These are phyloP conservation scores for Steccherinum ochraceum DNA, from an alignment of 768 basidiomycete genomes.

Conservation along the genomic window DNA sequence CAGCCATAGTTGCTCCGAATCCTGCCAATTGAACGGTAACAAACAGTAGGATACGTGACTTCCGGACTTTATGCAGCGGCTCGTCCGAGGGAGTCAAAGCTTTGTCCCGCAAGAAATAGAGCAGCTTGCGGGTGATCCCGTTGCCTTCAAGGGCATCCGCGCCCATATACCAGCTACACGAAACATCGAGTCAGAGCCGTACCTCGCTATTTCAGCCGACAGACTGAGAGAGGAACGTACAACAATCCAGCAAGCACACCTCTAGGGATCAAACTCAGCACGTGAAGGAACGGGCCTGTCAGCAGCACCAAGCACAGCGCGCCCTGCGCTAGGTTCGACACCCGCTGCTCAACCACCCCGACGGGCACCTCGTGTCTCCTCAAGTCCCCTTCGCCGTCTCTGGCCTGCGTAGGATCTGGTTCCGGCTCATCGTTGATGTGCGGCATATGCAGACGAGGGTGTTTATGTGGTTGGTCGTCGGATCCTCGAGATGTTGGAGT, in stretches of 20 bases:
- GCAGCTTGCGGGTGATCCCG: conserved; percentile 75
- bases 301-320: conserved; percentile 73
- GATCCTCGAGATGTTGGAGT: conserved; percentile 4
- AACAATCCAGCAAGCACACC: conserved; percentile 83
- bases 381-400: conserved; percentile 17
- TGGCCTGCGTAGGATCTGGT: conserved; percentile 19
- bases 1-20: conserved; percentile 84
- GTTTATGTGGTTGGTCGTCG: conserved; percentile 5
- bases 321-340: conserved; percentile 86
- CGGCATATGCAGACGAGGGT: conserved; percentile 4
- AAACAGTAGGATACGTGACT: conserved; percentile 67
- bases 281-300: conserved; percentile 74
- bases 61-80: conserved; percentile 72
- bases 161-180: conserved; percentile 84
- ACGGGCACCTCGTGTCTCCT: conserved; percentile 47
- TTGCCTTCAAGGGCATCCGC: conserved; percentile 73
- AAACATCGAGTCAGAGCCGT: not conserved
- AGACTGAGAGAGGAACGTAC: conserved; percentile 31
- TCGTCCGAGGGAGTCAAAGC: conserved; percentile 54
- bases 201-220: not conserved
- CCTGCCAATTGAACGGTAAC: conserved; percentile 69
- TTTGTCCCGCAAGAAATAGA: conserved; percentile 74
- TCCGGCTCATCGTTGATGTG: conserved; percentile 15
- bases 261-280: conserved; percentile 74
- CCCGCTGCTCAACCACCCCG: conserved; percentile 86